These are phyloP conservation scores for Diaporthe helianthi DNA, from an alignment of 2,329 filamentous ascomycete genomes.

Conservation along the genomic window DNA sequence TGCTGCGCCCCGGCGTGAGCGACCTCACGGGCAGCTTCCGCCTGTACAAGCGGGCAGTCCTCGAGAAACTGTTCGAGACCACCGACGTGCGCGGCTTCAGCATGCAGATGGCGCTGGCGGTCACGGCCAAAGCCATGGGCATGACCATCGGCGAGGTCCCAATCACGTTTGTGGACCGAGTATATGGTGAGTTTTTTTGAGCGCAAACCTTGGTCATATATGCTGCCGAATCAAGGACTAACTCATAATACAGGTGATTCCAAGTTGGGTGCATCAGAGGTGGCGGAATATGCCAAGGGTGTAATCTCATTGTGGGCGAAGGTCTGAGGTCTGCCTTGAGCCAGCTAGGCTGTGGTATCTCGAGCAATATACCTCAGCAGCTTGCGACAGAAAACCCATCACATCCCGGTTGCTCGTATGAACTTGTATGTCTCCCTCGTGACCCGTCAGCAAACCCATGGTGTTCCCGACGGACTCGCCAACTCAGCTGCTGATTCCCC, in stretches of 20 bases:
- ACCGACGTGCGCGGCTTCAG: slow-evolving; percentile 97
- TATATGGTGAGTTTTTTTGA: slow-evolving; percentile 84
- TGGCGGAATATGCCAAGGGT: slow-evolving; percentile 56
- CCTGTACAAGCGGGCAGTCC: slow-evolving; percentile 88
- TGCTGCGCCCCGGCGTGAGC: slow-evolving; percentile 90
- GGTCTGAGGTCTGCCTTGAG: slow-evolving; percentile 61
- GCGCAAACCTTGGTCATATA: slow-evolving; percentile 55
- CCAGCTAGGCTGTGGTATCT: no score
- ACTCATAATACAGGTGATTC: no score
- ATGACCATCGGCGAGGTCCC: slow-evolving; percentile 94
- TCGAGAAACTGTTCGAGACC: slow-evolving; percentile 87
- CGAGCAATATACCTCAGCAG: no score
- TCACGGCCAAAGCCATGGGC: slow-evolving; percentile 94
- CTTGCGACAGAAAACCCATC: no score
- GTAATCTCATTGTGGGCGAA: slow-evolving; percentile 80
- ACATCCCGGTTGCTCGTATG: no score
- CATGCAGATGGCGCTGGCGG: slow-evolving; percentile 99
- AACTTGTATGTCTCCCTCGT: no score
- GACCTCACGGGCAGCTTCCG: slow-evolving; percentile 95
- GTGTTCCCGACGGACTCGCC: no score
- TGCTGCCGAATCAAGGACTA: no score
- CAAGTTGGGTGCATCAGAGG: slow-evolving; percentile 41
- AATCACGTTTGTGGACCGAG: slow-evolving; percentile 92
- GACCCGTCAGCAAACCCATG: no score
- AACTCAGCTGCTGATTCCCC: no score